Conservation (phyloP, 495 filamentous ascomycete genomes). For the Xylaria palmicola region DNA sequence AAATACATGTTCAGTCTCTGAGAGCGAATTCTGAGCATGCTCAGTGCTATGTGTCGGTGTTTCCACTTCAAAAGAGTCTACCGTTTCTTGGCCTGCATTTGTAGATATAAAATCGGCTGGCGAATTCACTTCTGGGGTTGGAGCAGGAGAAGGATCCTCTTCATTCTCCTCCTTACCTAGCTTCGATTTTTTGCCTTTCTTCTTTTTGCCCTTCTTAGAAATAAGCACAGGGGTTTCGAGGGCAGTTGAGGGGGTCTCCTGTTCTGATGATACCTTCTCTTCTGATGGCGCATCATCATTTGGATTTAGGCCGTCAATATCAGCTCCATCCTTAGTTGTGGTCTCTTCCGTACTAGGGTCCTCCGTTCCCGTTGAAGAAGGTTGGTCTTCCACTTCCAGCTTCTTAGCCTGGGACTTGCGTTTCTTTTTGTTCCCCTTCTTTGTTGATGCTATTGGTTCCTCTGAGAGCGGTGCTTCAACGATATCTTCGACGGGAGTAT, state of each 20-base stretch:
- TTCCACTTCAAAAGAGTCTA: background rate
- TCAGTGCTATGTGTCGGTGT: background rate
- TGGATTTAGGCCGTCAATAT: background rate
- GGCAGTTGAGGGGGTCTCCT: background rate
- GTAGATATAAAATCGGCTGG: conserved; percentile 5
- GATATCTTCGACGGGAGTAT: background rate
- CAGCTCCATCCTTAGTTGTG: background rate
- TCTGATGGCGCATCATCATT: background rate
- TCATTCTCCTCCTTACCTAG: conserved; percentile 14
- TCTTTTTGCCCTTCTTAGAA: background rate
- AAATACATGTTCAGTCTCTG: background rate
- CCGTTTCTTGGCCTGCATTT: conserved; percentile 9
- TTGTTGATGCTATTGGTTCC: background rate
- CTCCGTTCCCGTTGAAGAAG: background rate
- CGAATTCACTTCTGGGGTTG: conserved; percentile 9
- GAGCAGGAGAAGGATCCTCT: conserved; percentile 7
- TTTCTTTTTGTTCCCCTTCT: conserved; percentile 13
- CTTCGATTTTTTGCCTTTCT: conserved; percentile 14
- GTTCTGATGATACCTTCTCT: background rate
- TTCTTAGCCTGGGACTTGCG: background rate
- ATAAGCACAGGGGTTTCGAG: background rate
- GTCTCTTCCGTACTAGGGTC: background rate
- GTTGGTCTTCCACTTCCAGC: background rate
- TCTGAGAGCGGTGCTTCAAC: background rate
- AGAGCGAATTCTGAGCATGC: background rate